Percentiles rank a stretch among this genome's conserved stretches.
These are phyloP conservation scores for Ascochyta viciae-villosae DNA, from an alignment of 2,329 filamentous ascomycete species.

Conservation along the genomic window DNA sequence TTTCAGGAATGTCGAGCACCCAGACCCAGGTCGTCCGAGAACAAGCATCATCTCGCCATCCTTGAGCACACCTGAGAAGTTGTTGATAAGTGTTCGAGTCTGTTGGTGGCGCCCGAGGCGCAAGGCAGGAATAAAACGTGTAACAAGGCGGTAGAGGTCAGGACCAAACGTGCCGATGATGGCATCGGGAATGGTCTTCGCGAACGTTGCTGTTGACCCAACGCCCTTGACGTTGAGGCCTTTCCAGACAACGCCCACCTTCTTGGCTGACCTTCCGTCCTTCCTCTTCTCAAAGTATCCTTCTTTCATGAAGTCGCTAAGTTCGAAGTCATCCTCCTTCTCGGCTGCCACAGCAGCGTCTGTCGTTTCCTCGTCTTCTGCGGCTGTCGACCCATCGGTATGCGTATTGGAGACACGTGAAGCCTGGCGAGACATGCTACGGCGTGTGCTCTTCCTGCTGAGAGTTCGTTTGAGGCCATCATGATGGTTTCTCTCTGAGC, in stretches of 20 bases:
- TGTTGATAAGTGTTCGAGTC: constrained; percentile 65
- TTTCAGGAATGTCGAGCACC: constrained; percentile 80
- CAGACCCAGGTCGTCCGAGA: constrained; percentile 74
- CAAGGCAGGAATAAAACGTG: constrained; percentile 60
- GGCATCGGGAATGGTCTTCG: constrained; percentile 75
- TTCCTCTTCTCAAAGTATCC: constrained; percentile 78
- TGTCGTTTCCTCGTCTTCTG: constrained; percentile 32
- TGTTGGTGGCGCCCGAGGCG: constrained; percentile 57
- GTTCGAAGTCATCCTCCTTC: constrained; percentile 68
- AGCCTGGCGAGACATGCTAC: constrained; percentile 19
- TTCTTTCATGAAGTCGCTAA: constrained; percentile 74
- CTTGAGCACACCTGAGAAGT: constrained; percentile 71
- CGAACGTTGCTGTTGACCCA: constrained; percentile 70
- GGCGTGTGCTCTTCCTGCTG: constrained; percentile 38
- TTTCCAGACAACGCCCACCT: constrained; percentile 79
- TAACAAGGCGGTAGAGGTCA: constrained; percentile 73
- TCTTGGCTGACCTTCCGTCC: constrained; percentile 73
- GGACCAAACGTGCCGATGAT: constrained; percentile 81
- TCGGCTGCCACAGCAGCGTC: constrained; percentile 48
- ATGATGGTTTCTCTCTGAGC: constrained; percentile 28
- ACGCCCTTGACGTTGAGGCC: constrained; percentile 77
- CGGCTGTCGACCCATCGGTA: constrained; percentile 11
- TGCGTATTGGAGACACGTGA: constrained; percentile 23
- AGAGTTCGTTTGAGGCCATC: constrained; percentile 35
- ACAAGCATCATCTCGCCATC: constrained; percentile 77